Conservation (phyloP, 78 protist species). For the Dictyostelium intermedium region DNA sequence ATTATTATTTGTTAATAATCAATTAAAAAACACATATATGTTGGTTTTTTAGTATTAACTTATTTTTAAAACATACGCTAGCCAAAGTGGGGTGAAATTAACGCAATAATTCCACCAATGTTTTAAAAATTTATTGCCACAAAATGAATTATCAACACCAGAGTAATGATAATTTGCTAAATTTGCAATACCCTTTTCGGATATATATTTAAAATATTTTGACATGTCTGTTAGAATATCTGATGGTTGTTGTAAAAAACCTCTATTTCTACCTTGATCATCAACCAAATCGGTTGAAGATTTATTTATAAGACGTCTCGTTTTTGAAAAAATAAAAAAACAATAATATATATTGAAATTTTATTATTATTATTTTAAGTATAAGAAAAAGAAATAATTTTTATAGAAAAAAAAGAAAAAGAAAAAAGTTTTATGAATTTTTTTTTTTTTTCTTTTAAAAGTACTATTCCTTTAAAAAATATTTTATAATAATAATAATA, state of each 20-base stretch:
- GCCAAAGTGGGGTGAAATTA: slow-evolving; percentile 64
- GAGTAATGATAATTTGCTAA: slow-evolving; percentile 59
- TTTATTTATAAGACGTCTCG: slow-evolving; percentile 29
- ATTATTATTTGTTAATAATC: not conserved
- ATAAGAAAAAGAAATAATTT: not conserved
- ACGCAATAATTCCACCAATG: slow-evolving; percentile 77
- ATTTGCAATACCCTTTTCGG: slow-evolving; percentile 76
- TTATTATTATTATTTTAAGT: not conserved
- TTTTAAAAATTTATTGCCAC: slow-evolving; percentile 61
- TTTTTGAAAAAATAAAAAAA: not conserved
- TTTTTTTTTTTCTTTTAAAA: not conserved
- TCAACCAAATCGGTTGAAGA: not conserved
- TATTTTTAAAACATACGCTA: slow-evolving; percentile 41
- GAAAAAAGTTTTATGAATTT: not conserved
- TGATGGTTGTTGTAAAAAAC: slow-evolving; percentile 17
- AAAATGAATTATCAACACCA: slow-evolving; percentile 78
- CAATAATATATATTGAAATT: too few species aligned
- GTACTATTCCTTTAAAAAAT: not conserved
- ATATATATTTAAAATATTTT: slow-evolving; percentile 35
- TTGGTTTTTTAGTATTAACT: not conserved
- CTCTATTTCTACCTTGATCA: slow-evolving; percentile 1
- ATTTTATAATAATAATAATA: too few species aligned
- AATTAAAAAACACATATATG: too few species aligned
- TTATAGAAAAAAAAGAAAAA: not conserved
- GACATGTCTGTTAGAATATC: slow-evolving; percentile 40